phyloP scores from a whole-genome alignment of 331 rosid genomes.

The Malus hybrid region DNA sequence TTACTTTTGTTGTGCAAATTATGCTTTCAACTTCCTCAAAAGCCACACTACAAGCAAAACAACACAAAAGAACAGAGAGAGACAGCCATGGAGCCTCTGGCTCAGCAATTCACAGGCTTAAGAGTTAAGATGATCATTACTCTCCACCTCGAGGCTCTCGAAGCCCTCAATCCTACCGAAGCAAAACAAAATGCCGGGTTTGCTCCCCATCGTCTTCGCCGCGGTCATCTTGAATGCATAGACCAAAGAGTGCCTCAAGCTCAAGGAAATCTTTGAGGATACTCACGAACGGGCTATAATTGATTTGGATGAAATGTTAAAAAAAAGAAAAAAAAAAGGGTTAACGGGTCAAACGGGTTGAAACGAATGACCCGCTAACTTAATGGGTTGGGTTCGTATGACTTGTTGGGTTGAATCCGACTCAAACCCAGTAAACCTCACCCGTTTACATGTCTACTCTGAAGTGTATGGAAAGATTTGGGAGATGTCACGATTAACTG shows the following conservation, averaged over 20 bases:
- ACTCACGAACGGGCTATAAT: constrained; percentile 41
- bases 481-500: no score
- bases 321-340: no score
- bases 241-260: constrained; percentile 53
- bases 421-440: no score
- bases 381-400: no score
- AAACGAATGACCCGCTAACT: no score
- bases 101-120: constrained; percentile 56
- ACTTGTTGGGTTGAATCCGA: no score
- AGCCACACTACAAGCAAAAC: not conserved
- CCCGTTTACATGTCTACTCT: no score
- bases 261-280: constrained; percentile 51
- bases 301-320: no score
- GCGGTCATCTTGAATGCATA: constrained; percentile 40
- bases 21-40: not conserved
- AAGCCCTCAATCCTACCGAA: constrained; percentile 21
- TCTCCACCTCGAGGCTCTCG: constrained; percentile 40
- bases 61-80: no score
- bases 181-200: constrained; percentile 18
- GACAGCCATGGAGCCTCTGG: constrained; percentile 43
- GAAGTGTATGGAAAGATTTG: no score
- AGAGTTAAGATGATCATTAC: constrained; percentile 31
- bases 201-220: constrained; percentile 35
- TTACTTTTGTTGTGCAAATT: no score
- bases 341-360: no score